These are phyloP conservation scores for Mycena polygramma DNA, from an alignment of 768 basidiomycete species.

Conservation along the genomic window DNA sequence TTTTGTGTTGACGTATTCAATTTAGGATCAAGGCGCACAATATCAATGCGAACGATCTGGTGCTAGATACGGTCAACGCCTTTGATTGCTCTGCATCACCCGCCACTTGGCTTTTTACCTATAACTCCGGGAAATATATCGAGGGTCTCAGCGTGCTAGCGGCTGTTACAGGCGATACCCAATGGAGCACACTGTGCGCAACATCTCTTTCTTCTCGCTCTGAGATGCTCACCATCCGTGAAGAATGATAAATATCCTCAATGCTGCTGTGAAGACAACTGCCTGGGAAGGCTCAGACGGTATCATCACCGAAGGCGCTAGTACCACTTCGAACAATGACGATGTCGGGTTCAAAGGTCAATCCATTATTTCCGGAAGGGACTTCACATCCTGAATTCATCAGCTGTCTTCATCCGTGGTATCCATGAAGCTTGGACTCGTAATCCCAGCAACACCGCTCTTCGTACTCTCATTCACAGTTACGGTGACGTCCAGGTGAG, in stretches of 20 bases:
- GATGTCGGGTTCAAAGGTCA: slow-evolving; percentile 66
- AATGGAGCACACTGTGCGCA: slow-evolving; percentile 58
- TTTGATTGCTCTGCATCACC: slow-evolving; percentile 62
- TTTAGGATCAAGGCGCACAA: slow-evolving; percentile 59
- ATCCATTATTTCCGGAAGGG: slow-evolving; percentile 16
- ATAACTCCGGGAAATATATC: slow-evolving; percentile 67
- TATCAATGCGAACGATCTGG: slow-evolving; percentile 55
- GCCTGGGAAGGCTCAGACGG: slow-evolving; percentile 64
- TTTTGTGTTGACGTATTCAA: background rate
- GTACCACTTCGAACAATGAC: slow-evolving; percentile 56
- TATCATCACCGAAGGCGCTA: slow-evolving; percentile 65
- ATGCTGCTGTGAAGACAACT: slow-evolving; percentile 57
- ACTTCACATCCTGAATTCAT: background rate
- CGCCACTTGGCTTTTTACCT: slow-evolving; percentile 63
- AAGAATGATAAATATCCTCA: slow-evolving; percentile 54
- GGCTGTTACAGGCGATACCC: slow-evolving; percentile 55
- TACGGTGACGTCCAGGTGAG: slow-evolving; percentile 58
- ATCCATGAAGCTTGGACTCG: slow-evolving; percentile 60
- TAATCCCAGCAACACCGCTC: slow-evolving; percentile 50
- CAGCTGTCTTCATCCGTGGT: slow-evolving; percentile 62
- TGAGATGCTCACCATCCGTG: slow-evolving; percentile 26
- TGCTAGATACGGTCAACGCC: slow-evolving; percentile 62
- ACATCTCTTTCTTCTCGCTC: slow-evolving; percentile 4
- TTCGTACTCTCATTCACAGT: slow-evolving; percentile 59
- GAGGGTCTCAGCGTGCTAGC: slow-evolving; percentile 64